Base-by-base conservation (phyloP, 2,329 filamentous ascomycete genomes). In the Hymenoscyphus repandus region DNA sequence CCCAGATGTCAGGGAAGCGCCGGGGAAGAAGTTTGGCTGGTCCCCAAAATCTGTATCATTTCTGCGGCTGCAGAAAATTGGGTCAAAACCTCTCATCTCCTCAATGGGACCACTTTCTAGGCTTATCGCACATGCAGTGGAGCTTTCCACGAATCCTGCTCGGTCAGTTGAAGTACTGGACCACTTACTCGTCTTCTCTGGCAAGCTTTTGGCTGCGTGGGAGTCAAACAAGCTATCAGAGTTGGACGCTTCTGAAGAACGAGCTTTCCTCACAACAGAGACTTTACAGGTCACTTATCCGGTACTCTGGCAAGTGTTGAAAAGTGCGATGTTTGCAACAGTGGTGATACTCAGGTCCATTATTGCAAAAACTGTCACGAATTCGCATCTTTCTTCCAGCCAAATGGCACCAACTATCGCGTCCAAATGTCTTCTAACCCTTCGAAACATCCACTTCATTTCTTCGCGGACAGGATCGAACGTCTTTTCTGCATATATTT, bases 361-460 rank as follows among this genome's bases (percentile, higher is more conserved):
- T 3, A 68, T 85, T 10, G 80, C 76, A 18, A 73, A 82, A 53
- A 72, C 78, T 1, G 67, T 88, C 6, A 74, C 76, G 50, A 82
- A 86, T 58, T 65, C 64, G 7, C 64, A 69, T 32, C 71, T 86
- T 4, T 77, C 80, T 33, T 69, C 72, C 6, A 45, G 49, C 18
- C 33, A 49, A n/a, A n/a, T 49, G 72, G 82, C 80, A 1, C 80
- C 83, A 1, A 71, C 74, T 36, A 70, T 85, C 30, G 82, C 82
- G 5, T 76, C 78, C 34, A 80, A 85, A 63, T 72, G 76, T 2
- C 74, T 88, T 15, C 75, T 83, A 47, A 79, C 77, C 7, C 75
- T 89, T 13, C 78, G 82, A 33, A 80, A 83, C 58, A 69, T 86
- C 27, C 84, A 83, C 63, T 89, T 89, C 64, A 78, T 88, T 50